Evolutionary conservation across 2,329 filamentous ascomycete genomes (phyloP).

Genomic region (Huntiella omanensis): DNA sequence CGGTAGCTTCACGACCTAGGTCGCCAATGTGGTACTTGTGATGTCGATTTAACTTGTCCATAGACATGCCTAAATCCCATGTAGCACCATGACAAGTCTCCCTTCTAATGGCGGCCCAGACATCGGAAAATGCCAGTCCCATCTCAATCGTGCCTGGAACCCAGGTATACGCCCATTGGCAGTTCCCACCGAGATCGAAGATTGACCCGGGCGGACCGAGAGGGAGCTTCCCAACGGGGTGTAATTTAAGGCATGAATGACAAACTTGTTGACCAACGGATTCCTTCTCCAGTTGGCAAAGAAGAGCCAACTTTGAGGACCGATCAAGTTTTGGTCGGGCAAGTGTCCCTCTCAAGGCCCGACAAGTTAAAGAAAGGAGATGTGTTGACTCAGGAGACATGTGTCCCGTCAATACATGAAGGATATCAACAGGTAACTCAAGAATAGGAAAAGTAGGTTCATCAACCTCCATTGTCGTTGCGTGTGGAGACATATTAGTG

Average conservation of each 20-base stretch:
- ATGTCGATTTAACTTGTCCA: too few species aligned
- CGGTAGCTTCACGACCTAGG: too few species aligned
- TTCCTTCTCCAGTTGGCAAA: constrained; percentile 1
- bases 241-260: constrained; percentile 6
- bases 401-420: constrained; percentile 1
- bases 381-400: constrained; percentile 1
- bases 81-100: not conserved
- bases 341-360: not conserved
- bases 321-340: not conserved
- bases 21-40: too few species aligned
- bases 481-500: not conserved
- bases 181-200: constrained; percentile 8
- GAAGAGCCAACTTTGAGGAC: constrained; percentile 1
- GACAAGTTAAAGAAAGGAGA: constrained; percentile 2
- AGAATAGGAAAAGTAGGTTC: constrained; percentile 2
- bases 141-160: not conserved
- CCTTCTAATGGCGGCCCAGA: not conserved
- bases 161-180: constrained; percentile 8
- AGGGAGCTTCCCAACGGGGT: not conserved
- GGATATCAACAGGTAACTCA: constrained; percentile 8
- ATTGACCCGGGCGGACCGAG: constrained; percentile 4
- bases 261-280: not conserved
- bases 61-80: too few species aligned
- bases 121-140: constrained; percentile 8
- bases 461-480: not conserved